Percentiles rank a stretch among this genome's conserved stretches.
phyloP scores from a whole-genome alignment of 805 yeast genomes.

The Starmerella asiatica region DNA sequence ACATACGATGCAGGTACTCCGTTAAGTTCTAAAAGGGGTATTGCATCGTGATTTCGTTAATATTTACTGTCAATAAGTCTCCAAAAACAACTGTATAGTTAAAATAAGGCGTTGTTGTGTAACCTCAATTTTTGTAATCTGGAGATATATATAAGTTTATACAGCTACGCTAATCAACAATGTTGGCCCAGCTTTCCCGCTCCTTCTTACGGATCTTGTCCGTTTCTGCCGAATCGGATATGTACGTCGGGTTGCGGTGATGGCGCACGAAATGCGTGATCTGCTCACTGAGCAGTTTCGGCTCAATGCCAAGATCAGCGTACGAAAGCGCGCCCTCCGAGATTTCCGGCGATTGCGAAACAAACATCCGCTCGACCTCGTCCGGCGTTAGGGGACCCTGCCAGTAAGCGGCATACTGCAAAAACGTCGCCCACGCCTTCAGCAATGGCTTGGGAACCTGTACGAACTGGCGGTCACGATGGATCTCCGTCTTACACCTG shows the following conservation, averaged over 20 bases:
- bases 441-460: conserved; percentile 33
- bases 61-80: no score
- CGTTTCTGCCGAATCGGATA: conserved; percentile 22
- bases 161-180: conserved; percentile 20
- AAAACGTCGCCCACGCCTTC: conserved; percentile 26
- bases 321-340: conserved; percentile 51
- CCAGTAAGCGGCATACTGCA: conserved; percentile 34
- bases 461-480: conserved; percentile 29
- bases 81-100: no score
- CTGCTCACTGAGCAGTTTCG: conserved; percentile 40
- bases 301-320: conserved; percentile 55
- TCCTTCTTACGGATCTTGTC: conserved; percentile 22
- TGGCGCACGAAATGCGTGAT: conserved; percentile 21
- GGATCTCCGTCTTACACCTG: conserved; percentile 51
- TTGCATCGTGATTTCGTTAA: no score
- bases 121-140: no score
- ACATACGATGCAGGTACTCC: no score
- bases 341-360: conserved; percentile 43
- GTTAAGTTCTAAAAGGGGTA: no score
- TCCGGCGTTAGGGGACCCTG: conserved; percentile 47
- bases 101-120: no score
- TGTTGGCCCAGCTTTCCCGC: conserved; percentile 21
- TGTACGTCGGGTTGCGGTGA: conserved; percentile 23
- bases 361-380: conserved; percentile 56
- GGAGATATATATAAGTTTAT: no score